Conservation (phyloP, 371 early-diverging fungal genomes). For the Mucor piriformis region DNA sequence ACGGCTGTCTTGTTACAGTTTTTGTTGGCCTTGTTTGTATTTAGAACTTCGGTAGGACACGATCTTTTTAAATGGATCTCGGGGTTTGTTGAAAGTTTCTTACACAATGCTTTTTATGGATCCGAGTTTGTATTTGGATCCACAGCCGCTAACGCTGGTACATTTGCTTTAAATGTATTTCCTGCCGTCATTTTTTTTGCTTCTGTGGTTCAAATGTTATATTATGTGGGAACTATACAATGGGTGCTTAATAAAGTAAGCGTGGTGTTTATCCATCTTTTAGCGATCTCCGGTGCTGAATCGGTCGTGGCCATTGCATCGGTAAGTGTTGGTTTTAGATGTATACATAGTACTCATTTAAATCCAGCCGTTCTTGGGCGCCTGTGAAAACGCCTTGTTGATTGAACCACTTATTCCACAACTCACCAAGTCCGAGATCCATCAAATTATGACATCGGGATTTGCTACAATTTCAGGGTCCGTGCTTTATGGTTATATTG, state of each 20-base stretch:
- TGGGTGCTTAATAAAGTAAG: constrained; percentile 74
- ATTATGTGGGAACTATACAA: constrained; percentile 84
- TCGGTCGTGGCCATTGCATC: constrained; percentile 85
- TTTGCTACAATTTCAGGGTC: constrained; percentile 88
- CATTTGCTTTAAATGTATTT: constrained; percentile 70
- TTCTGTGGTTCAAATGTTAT: constrained; percentile 77
- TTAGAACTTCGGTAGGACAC: constrained; percentile 73
- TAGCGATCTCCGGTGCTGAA: constrained; percentile 83
- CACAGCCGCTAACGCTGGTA: constrained; percentile 24
- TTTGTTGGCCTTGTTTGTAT: constrained; percentile 75
- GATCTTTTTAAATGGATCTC: constrained; percentile 75
- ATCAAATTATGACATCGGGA: constrained; percentile 83
- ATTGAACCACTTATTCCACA: constrained; percentile 75
- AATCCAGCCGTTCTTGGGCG: constrained; percentile 58
- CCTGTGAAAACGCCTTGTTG: constrained; percentile 79
- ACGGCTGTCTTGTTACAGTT: constrained; percentile 76
- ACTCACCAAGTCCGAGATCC: constrained; percentile 84
- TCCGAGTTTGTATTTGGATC: constrained; percentile 70
- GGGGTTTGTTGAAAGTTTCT: constrained; percentile 56
- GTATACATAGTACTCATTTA: not conserved
- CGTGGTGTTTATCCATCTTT: constrained; percentile 62
- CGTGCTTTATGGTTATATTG: constrained; percentile 68
- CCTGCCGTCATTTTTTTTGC: constrained; percentile 87
- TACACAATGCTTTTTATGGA: constrained; percentile 65
- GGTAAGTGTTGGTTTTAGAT: constrained; percentile 11